Percentiles rank a stretch among this genome's conserved stretches.
phyloP scores from a whole-genome alignment of 768 basidiomycete species.

The Asterophora lycoperdoides region DNA sequence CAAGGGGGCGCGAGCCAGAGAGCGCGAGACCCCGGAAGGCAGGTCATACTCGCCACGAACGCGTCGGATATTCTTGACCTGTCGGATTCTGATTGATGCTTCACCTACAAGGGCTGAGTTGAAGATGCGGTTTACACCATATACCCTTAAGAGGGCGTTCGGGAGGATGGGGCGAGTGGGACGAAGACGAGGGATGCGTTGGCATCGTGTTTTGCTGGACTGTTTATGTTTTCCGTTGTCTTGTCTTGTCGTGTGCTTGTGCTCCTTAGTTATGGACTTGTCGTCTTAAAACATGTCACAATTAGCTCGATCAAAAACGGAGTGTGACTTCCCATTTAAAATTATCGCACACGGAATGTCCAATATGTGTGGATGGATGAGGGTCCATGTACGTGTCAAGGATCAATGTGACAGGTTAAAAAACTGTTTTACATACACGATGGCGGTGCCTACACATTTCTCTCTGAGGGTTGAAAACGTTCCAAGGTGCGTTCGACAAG shows the following conservation, averaged over 20 bases:
- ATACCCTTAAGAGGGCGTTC: neutral
- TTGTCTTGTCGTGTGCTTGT: too few relatives aligned
- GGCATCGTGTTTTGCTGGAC: too few relatives aligned
- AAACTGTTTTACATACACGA: conserved; percentile 22
- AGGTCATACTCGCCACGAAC: conserved; percentile 18
- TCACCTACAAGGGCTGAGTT: conserved; percentile 3
- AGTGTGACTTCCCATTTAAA: too few relatives aligned
- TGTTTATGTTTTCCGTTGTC: too few relatives aligned
- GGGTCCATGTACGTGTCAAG: conserved; percentile 6
- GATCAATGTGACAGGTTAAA: conserved; percentile 15
- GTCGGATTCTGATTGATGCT: conserved; percentile 42
- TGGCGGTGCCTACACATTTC: too few relatives aligned
- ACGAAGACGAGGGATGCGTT: too few relatives aligned
- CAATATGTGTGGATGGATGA: too few relatives aligned
- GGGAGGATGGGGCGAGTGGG: too few relatives aligned
- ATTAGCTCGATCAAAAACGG: too few relatives aligned
- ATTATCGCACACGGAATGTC: too few relatives aligned
- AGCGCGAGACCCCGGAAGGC: conserved; percentile 11
- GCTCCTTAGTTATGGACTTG: too few relatives aligned
- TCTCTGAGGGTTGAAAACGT: neutral
- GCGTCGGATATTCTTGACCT: conserved; percentile 55
- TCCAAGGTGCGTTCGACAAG: neutral
- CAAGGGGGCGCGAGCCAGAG: conserved; percentile 8
- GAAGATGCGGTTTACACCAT: conserved; percentile 8
- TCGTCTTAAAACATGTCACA: too few relatives aligned